These are phyloP conservation scores for Ambrosia hybrid DNA, from an alignment of 140 eudicot genomes.

Conservation along the genomic window DNA sequence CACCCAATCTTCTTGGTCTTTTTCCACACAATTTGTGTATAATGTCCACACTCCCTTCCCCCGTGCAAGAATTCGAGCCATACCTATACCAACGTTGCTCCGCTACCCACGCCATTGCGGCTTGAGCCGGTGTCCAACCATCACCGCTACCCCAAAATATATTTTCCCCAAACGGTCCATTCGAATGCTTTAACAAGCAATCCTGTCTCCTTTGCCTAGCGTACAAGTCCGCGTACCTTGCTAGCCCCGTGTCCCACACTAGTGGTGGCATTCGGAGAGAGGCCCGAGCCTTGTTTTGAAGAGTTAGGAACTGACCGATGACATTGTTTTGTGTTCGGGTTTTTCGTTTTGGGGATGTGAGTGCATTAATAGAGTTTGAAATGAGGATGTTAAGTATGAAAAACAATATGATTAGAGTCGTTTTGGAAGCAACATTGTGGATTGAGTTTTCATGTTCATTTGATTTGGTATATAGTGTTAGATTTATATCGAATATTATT, in stretches of 20 bases:
- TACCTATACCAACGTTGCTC: conserved; percentile 65
- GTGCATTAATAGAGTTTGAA: conserved; percentile 32
- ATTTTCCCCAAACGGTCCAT: conserved; percentile 83
- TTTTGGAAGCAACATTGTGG: conserved; percentile 28
- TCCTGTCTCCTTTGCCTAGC: conserved; percentile 58
- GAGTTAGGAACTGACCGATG: conserved; percentile 43
- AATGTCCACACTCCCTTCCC: conserved; percentile 79
- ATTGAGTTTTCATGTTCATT: conserved; percentile 28
- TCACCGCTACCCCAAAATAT: conserved; percentile 80
- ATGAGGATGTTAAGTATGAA: conserved; percentile 28
- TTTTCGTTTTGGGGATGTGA: neutral
- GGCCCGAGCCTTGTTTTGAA: conserved; percentile 71
- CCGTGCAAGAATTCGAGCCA: conserved; percentile 47
- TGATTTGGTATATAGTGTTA: conserved; percentile 15
- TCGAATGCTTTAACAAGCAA: conserved; percentile 67
- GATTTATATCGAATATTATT: conserved; percentile 15
- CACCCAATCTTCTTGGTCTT: conserved; percentile 67
- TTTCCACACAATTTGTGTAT: conserved; percentile 85
- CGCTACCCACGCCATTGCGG: conserved; percentile 60
- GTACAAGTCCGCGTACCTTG: conserved; percentile 58
- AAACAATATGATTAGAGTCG: conserved; percentile 14
- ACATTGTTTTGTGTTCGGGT: conserved; percentile 18
- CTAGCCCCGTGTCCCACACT: conserved; percentile 58
- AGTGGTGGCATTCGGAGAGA: conserved; percentile 49
- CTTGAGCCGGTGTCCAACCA: conserved; percentile 60